Conservation (phyloP, 257 asterid genomes). For the Mentha longifolia region DNA sequence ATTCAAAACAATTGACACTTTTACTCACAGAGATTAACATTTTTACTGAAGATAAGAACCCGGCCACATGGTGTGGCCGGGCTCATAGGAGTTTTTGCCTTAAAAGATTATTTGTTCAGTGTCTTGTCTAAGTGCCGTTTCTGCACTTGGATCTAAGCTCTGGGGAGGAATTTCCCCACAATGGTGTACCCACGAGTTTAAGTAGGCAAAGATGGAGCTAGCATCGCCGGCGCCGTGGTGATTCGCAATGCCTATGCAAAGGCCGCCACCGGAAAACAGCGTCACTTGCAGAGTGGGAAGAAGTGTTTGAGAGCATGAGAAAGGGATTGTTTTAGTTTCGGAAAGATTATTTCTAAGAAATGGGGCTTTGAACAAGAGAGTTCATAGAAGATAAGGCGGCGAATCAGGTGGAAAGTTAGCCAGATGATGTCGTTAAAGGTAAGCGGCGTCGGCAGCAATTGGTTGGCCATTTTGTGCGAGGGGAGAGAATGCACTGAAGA, state of each 20-base stretch:
- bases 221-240: constrained; percentile 54
- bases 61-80: too few species aligned
- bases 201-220: constrained; percentile 39
- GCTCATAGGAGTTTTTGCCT: too few species aligned
- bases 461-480: neutral
- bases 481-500: too few species aligned
- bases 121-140: too few species aligned
- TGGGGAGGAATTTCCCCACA: too few species aligned
- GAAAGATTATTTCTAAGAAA: constrained; percentile 44
- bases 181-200: constrained; percentile 57
- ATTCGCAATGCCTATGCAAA: constrained; percentile 48
- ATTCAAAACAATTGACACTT: too few species aligned
- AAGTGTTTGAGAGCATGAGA: constrained; percentile 53
- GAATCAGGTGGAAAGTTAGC: constrained; percentile 38
- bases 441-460: constrained; percentile 24
- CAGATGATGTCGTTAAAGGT: constrained; percentile 19
- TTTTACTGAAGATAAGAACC: too few species aligned
- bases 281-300: constrained; percentile 57
- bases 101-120: too few species aligned
- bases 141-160: too few species aligned
- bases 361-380: constrained; percentile 19
- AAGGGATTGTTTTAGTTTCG: constrained; percentile 52
- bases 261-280: constrained; percentile 22
- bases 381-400: constrained; percentile 48
- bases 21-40: too few species aligned